Base-by-base conservation (phyloP, 2,329 filamentous ascomycete species). In the Botryotinia calthae region DNA sequence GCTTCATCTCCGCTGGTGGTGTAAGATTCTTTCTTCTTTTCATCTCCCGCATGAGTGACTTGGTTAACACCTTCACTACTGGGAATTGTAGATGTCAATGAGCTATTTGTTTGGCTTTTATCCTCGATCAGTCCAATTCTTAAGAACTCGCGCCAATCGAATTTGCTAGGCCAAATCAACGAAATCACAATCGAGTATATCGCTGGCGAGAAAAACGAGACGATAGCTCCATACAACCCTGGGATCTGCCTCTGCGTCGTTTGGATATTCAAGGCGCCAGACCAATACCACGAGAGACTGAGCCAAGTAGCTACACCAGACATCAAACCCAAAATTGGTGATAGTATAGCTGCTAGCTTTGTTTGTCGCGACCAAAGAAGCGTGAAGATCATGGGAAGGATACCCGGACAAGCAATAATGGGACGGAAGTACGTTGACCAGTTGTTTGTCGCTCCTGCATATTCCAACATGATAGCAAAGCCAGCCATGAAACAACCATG, bases 261-360 rank as follows among this genome's bases (percentile, higher is more conserved):
- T 0, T 82, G 77, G 4, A 88, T 83, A 0, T 82, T 83, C 18
- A 82, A 82, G 2, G 86, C 87, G 1, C 63, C 63, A 37, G 63
- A 65, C 63, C 63, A 65, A 28, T 84, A 84, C 4, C 86, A 80
- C 0, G 82, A 79, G 1, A 84, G 81, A 0, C 86, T 85, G 0
- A 89, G 81, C 87, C 87, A 88, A 34, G 86, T 85, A 0, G 82
- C 84, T 9, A 88, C 81, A 0, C 86, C 86, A 0, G 85, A 86
- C 0, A 81, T 82, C 74, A 88, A 82, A 0, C 87, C 86, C 0
- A 88, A 78, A 0, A 87, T 75, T 0, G 87, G 86, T 0, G 86
- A 82, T 6, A 86, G 77, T 22, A 88, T 84, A 1, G 86, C 86
- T 0, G 86, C 86, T 0, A 80, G 78, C 67, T 81, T 84, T 63